A percentile compares a stretch with the other conserved stretches of the same genome.
phyloP scores from a whole-genome alignment of 2,329 filamentous ascomycete genomes.

The Aspergillus nomiae region DNA sequence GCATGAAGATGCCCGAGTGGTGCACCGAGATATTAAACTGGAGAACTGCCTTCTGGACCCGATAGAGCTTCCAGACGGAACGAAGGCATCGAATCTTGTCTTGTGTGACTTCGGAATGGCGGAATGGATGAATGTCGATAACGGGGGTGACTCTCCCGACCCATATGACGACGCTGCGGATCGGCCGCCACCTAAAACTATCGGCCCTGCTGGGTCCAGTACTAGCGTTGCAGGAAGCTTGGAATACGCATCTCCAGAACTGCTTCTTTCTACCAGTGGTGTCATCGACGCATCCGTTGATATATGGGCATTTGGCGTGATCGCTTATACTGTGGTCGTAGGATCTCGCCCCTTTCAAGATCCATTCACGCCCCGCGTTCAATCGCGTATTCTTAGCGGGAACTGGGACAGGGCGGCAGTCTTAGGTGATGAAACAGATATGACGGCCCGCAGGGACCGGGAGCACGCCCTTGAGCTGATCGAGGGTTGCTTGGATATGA shows the following conservation, averaged over 20 bases:
- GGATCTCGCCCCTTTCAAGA: constrained; percentile 66
- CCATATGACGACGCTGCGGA: constrained; percentile 50
- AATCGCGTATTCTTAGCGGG: constrained; percentile 61
- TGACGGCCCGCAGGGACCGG: constrained; percentile 43
- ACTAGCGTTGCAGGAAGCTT: constrained; percentile 63
- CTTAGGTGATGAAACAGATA: constrained; percentile 43
- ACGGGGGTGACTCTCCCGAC: constrained; percentile 52
- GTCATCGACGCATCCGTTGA: constrained; percentile 58
- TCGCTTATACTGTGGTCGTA: constrained; percentile 62
- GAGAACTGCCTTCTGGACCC: constrained; percentile 68
- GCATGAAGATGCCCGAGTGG: constrained; percentile 67
- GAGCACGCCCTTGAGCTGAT: constrained; percentile 59
- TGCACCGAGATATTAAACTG: constrained; percentile 69
- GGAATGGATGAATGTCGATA: constrained; percentile 64
- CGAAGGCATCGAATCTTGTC: constrained; percentile 58
- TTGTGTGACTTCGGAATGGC: constrained; percentile 72
- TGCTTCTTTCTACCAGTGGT: constrained; percentile 43
- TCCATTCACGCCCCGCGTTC: constrained; percentile 59
- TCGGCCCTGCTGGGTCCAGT: constrained; percentile 58
- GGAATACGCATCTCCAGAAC: constrained; percentile 55
- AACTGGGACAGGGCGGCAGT: constrained; percentile 59
- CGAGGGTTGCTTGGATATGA: constrained; percentile 60
- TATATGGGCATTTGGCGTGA: constrained; percentile 68
- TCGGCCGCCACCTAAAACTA: constrained; percentile 51
- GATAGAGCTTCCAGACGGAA: constrained; percentile 48